Base-by-base conservation (phyloP, 345 rosid genomes). In the Populus pruinosa region DNA sequence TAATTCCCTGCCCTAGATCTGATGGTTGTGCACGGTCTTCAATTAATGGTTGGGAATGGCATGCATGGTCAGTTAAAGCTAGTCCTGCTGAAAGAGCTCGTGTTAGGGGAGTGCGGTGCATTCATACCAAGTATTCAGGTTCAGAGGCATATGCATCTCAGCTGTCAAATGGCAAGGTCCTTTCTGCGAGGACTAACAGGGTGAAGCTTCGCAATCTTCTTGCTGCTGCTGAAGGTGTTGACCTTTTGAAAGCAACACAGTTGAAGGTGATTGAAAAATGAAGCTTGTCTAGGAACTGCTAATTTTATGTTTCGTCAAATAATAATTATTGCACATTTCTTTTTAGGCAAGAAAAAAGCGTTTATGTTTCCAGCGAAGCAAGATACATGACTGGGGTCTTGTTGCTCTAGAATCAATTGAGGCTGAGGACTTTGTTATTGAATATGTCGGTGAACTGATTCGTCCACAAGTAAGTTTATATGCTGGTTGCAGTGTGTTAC, bases 341-440 rank as follows among this genome's bases (percentile, higher is more conserved):
- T 73, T 31, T 68, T 81, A 96, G 99, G 98, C 97, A 62, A 92
- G 99, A 80, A 96, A 96, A 87, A 96, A 96, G 76, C 92, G 83
- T 17, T 84, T 96, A 69, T 86, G 94, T 81, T 96, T 96, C 85
- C 98, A 96, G 82, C 87, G 92, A 67, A 96, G 98, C 87, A 96
- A 90, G 78, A 96, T 96, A 81, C 99, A 96, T 83, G 99, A 94
- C 80, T 96, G 99, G 99, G 99, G 99, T 86, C 93, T 96, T 83
- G 86, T 94, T 76, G 98, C 98, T 4, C 85, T 88, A 73, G 98
- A 96, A 82, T 93, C 98, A 49, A 94, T 96, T 78, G 98, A 96
- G 82, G 92, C 97, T 10, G 97, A 96, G 84, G 98, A 96, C 83
- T 94, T 96, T 87, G 98, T 96, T 69, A 94, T 94, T 23, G 99